phyloP scores from a whole-genome alignment of 1,139 yeast genomes.

The Pichia sp. region DNA sequence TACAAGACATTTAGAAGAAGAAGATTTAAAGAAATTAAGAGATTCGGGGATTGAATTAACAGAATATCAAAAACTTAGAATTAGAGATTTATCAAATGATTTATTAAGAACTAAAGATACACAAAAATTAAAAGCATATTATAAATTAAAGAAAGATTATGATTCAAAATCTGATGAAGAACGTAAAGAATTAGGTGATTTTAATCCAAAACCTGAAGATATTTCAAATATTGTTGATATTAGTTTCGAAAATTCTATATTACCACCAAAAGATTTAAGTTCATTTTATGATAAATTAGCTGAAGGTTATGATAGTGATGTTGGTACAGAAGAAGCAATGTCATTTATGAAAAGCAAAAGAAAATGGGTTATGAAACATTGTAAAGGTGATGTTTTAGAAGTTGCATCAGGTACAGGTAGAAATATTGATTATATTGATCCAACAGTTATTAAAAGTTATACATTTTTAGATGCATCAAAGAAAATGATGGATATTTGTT shows the following conservation, averaged over 20 bases:
- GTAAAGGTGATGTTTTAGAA: conserved; percentile 84
- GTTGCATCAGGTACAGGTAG: conserved; percentile 97
- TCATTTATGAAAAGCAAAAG: conserved; percentile 80
- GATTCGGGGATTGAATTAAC: conserved; percentile 40
- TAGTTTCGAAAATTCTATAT: conserved; percentile 31
- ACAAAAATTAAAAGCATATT: conserved; percentile 39
- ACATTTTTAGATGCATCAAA: conserved; percentile 82
- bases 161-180: conserved; percentile 32
- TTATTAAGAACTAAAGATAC: conserved; percentile 36
- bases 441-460: conserved; percentile 55
- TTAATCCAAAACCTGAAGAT: conserved; percentile 34
- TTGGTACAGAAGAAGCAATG: conserved; percentile 80
- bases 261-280: conserved; percentile 77
- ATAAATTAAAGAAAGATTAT: conserved; percentile 45
- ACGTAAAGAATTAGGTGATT: conserved; percentile 17
- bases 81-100: conserved; percentile 48
- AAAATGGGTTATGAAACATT: conserved; percentile 73
- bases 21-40: conserved; percentile 37
- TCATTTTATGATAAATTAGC: conserved; percentile 77
- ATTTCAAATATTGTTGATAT: conserved; percentile 35
- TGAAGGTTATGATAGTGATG: conserved; percentile 70
- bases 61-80: conserved; percentile 59
- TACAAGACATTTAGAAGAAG: conserved; percentile 58
- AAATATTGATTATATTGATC: conserved; percentile 68
- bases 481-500: conserved; percentile 81